These are phyloP conservation scores for Mycena rosella DNA, from an alignment of 768 basidiomycete genomes.

Conservation along the genomic window DNA sequence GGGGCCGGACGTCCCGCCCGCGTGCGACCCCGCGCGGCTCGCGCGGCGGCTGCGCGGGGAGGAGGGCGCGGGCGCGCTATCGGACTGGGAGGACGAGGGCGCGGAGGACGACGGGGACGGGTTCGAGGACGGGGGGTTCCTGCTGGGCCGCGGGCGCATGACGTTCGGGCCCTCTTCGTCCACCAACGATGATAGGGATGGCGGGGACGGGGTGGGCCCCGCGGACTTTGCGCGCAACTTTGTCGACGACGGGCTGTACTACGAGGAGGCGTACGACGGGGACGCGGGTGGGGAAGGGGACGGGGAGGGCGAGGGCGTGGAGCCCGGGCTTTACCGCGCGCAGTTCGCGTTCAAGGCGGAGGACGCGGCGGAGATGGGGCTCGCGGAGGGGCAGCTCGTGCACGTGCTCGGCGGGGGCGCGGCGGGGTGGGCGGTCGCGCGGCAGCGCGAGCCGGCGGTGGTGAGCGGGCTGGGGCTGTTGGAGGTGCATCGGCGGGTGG, in stretches of 20 bases:
- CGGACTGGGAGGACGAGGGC: constrained; percentile 24
- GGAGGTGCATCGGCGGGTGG: constrained; percentile 22
- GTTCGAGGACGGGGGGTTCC: constrained; percentile 3
- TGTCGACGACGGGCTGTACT: constrained; percentile 42
- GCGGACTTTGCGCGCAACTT: constrained; percentile 36
- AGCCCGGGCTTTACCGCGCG: constrained; percentile 81
- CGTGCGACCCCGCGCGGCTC: constrained; percentile 52
- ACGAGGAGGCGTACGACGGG: constrained; percentile 5
- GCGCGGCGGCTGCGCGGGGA: constrained; percentile 44
- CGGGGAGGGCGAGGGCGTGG: constrained; percentile 54
- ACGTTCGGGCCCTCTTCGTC: constrained; percentile 18
- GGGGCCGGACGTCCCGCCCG: constrained; percentile 56
- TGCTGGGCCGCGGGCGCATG: constrained; percentile 21
- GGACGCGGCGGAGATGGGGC: constrained; percentile 84
- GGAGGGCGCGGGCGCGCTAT: not conserved
- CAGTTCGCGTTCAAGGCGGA: constrained; percentile 85
- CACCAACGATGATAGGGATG: constrained; percentile 32
- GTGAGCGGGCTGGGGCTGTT: constrained; percentile 20
- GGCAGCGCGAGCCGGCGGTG: constrained; percentile 23
- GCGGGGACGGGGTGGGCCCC: constrained; percentile 21
- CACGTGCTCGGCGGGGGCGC: constrained; percentile 61
- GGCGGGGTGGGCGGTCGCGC: constrained; percentile 33
- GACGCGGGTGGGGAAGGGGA: constrained; percentile 50
- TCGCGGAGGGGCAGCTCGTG: constrained; percentile 83
- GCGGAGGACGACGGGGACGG: constrained; percentile 26